phyloP scores from a whole-genome alignment of 2,329 filamentous ascomycete species.

The Cladosporium sp. region DNA sequence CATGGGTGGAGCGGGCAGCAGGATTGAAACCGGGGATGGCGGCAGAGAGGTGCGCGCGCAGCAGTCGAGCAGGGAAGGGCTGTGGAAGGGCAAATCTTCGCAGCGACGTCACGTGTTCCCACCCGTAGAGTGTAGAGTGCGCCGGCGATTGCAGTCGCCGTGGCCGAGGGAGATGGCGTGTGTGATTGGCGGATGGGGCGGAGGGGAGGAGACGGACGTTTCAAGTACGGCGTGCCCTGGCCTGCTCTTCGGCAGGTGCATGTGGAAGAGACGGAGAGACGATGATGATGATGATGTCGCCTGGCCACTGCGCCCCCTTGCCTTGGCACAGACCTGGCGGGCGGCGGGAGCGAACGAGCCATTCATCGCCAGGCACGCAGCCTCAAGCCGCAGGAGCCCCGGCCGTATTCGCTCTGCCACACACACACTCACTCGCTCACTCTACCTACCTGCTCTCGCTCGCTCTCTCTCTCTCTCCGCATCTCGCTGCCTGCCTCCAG shows the following conservation, averaged over 20 bases:
- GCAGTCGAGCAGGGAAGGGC: background rate
- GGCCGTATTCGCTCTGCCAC: background rate
- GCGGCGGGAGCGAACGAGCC: background rate
- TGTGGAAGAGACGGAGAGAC: too few species aligned
- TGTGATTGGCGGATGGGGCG: background rate
- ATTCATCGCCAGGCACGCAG: background rate
- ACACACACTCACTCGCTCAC: background rate
- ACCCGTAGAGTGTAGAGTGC: background rate
- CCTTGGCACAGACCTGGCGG: constrained; percentile 9
- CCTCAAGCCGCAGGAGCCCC: background rate
- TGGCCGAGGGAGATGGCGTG: background rate
- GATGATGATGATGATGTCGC: background rate
- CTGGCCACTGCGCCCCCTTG: constrained; percentile 7
- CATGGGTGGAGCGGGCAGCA: constrained; percentile 2
- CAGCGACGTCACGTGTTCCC: constrained; percentile 6
- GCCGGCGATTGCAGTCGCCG: background rate
- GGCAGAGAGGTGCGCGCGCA: background rate
- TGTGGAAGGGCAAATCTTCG: background rate
- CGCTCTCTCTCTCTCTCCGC: constrained; percentile 1
- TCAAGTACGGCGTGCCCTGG: background rate
- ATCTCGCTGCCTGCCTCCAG: constrained; percentile 17
- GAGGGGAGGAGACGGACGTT: background rate
- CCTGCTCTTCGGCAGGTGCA: background rate
- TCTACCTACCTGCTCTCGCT: background rate
- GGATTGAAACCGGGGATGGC: constrained; percentile 8